A percentile compares a stretch with the other conserved stretches of the same genome.
These are phyloP conservation scores for Volvox carteri DNA, from an alignment of 163 green algal genomes.

Conservation along the genomic window DNA sequence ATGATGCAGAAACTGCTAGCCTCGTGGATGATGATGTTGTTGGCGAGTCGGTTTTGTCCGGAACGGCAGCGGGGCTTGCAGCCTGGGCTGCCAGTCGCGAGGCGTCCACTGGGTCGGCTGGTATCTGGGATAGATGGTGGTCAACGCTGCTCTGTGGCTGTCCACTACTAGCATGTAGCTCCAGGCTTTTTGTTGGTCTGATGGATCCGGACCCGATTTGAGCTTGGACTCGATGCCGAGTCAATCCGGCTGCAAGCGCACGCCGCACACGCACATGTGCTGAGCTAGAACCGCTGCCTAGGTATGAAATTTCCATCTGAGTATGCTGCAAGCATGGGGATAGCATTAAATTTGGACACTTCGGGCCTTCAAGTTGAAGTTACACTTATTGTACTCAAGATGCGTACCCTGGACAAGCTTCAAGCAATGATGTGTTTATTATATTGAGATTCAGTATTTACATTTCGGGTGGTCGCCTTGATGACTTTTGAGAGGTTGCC, in stretches of 20 bases:
- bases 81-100: too few relatives aligned
- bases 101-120: slow-evolving; percentile 3
- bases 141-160: background rate
- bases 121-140: background rate
- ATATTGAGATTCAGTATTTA: too few relatives aligned
- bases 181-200: background rate
- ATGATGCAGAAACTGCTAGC: background rate
- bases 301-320: background rate
- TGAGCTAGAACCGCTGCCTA: background rate
- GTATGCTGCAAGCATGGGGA: too few relatives aligned
- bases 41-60: background rate
- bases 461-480: too few relatives aligned
- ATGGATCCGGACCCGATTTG: background rate
- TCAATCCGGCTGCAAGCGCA: background rate
- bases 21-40: background rate
- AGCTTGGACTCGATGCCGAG: background rate
- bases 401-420: background rate
- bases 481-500: too few relatives aligned
- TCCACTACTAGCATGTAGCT: background rate
- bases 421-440: too few relatives aligned
- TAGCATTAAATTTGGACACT: too few relatives aligned
- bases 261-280: slow-evolving; percentile 3
- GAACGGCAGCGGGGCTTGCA: too few relatives aligned
- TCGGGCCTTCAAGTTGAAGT: too few relatives aligned
- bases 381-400: background rate